Evolutionary conservation across 371 early-diverging fungal species (phyloP), one percentile per base, ranked within the genome.

Genomic region (Zychaea mexicana): DNA sequence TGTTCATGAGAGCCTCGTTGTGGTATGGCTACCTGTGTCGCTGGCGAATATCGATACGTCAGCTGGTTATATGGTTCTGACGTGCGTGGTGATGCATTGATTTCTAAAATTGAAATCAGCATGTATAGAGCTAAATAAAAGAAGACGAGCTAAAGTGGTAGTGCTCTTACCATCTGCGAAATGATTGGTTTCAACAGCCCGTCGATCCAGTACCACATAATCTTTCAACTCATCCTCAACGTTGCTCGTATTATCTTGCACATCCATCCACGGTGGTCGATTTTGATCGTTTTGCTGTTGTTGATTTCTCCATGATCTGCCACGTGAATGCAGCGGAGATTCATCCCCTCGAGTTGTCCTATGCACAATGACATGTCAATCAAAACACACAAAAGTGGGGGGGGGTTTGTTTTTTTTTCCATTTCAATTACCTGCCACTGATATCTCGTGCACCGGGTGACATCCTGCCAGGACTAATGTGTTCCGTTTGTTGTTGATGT

Each of bases 131-230:
- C n/a, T n/a, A n/a, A n/a, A n/a, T n/a, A n/a, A n/a, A n/a, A n/a
- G n/a, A n/a, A n/a, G n/a, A n/a, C n/a, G n/a, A n/a, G n/a, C n/a
- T n/a, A n/a, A n/a, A n/a, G n/a, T n/a, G n/a, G n/a, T n/a, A n/a
- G n/a, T n/a, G n/a, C n/a, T n/a, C 69, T 52, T 82, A 85, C 90
- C 91, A 74, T 95, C 94, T 2, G 95, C 96, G 62, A 94, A 82
- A 69, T 84, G 92, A 67, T 96, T 94, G 55, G 93, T 89, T 66
- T 96, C 94, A 17, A 96, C 89, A 0, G 88, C 85, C 3, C 88
- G 77, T 66, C 90, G 88, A 63, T 95, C 94, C 13, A 96, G 81
- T 0, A 96, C 87, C 15, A 96, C 94, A 70, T 94, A 96, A 60
- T 95, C 94, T 55, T 85, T 84, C 46, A 85, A 58, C 0, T 85